These are phyloP conservation scores for Monosporozyma servazzii DNA, from an alignment of 805 yeast species.

Conservation along the genomic window DNA sequence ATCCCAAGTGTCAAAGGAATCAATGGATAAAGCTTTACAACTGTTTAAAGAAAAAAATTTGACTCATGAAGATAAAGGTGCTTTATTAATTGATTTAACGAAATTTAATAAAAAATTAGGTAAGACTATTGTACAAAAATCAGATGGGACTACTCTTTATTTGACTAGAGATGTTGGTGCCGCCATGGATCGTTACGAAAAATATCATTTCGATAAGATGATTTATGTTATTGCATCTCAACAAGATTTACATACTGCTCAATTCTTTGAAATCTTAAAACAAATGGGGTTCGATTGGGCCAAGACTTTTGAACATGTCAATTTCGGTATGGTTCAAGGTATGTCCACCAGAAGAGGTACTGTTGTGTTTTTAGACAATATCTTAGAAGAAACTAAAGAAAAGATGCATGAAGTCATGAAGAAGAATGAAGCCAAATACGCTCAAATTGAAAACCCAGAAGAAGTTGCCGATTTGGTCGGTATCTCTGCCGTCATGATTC, in stretches of 20 bases:
- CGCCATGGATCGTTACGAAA: conserved; percentile 79
- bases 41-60: conserved; percentile 58
- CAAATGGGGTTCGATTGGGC: conserved; percentile 89
- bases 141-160: conserved; percentile 90
- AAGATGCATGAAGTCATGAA: conserved; percentile 95
- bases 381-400: conserved; percentile 83
- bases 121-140: conserved; percentile 82
- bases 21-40: conserved; percentile 56
- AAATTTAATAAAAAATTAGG: conserved; percentile 84
- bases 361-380: conserved; percentile 91
- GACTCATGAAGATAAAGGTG: conserved; percentile 82
- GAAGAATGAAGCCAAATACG: conserved; percentile 79
- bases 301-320: conserved; percentile 64
- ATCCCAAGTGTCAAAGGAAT: conserved; percentile 75
- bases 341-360: conserved; percentile 98
- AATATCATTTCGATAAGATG: conserved; percentile 86
- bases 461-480: conserved; percentile 91
- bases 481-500: conserved; percentile 95
- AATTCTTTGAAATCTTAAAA: conserved; percentile 86
- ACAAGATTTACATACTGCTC: conserved; percentile 89
- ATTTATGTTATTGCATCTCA: conserved; percentile 91
- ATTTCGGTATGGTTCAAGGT: conserved; percentile 95
- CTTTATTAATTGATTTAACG: conserved; percentile 75
- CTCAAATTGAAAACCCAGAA: conserved; percentile 90
- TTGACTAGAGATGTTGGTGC: conserved; percentile 94